Conservation (phyloP, 257 asterid species). For the Paraleonurus japonicus region DNA sequence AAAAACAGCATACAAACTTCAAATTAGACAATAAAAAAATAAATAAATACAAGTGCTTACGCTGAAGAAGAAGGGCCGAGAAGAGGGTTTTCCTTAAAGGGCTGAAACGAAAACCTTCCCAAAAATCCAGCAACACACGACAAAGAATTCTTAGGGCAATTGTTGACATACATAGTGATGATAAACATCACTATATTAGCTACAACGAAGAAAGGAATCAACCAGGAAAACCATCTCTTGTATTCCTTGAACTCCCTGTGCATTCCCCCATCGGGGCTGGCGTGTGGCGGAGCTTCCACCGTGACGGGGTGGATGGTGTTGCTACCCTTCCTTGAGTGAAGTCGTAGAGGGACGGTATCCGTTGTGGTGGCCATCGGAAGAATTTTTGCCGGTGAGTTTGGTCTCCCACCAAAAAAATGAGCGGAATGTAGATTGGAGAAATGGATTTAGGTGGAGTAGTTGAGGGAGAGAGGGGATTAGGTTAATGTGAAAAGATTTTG, state of each 20-base stretch:
- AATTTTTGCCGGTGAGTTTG: neutral
- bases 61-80: constrained; percentile 85
- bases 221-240: constrained; percentile 70
- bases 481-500: neutral
- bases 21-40: neutral
- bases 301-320: constrained; percentile 56
- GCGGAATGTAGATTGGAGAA: neutral
- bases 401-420: neutral
- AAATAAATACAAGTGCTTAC: constrained; percentile 35
- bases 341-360: constrained; percentile 41
- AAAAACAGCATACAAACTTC: neutral
- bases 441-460: neutral
- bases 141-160: constrained; percentile 66
- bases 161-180: constrained; percentile 69
- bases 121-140: constrained; percentile 57
- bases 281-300: constrained; percentile 29
- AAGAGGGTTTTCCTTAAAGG: constrained; percentile 78
- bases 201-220: constrained; percentile 61
- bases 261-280: constrained; percentile 13
- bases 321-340: constrained; percentile 45
- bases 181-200: constrained; percentile 61
- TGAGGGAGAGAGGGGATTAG: neutral
- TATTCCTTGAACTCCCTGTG: constrained; percentile 59
- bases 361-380: constrained; percentile 43
- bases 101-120: constrained; percentile 89